These are phyloP conservation scores for Cladosporium sphaerospermum DNA, from an alignment of 2,329 filamentous ascomycete genomes.

Conservation along the genomic window DNA sequence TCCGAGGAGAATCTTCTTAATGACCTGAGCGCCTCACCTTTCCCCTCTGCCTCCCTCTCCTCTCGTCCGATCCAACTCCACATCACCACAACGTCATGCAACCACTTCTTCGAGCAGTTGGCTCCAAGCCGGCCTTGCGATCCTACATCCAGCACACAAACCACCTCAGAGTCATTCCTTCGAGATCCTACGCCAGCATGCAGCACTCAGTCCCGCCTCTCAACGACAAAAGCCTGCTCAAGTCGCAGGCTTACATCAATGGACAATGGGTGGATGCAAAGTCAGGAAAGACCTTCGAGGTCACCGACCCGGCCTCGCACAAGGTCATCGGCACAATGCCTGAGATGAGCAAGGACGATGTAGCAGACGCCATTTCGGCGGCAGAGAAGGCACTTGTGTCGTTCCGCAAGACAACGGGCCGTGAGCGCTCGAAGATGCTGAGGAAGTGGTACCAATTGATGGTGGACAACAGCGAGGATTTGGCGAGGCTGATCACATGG, in stretches of 20 bases:
- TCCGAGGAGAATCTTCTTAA: neutral
- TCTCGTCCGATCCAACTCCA: neutral
- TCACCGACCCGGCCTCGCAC: conserved; percentile 78
- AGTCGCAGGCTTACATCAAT: conserved; percentile 79
- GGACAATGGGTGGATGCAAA: conserved; percentile 83
- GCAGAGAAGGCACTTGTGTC: conserved; percentile 67
- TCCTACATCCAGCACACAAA: conserved; percentile 19
- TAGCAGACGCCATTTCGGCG: conserved; percentile 74
- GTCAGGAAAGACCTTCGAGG: conserved; percentile 87
- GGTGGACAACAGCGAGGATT: conserved; percentile 44
- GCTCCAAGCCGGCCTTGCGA: conserved; percentile 16
- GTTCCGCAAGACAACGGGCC: conserved; percentile 66
- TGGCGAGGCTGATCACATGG: conserved; percentile 26
- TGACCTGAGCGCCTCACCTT: neutral
- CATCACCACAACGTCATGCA: conserved; percentile 16
- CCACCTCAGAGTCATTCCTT: conserved; percentile 17
- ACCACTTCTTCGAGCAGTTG: conserved; percentile 17
- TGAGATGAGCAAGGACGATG: conserved; percentile 74
- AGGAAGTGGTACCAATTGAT: conserved; percentile 78
- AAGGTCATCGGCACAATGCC: conserved; percentile 75
- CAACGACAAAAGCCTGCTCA: conserved; percentile 60
- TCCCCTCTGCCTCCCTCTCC: neutral
- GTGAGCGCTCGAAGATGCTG: conserved; percentile 67
- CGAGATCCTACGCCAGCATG: conserved; percentile 37
- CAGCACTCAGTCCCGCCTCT: conserved; percentile 39